phyloP scores from a whole-genome alignment of 164 flowering plant genomes.

The Amborella trichopoda region DNA sequence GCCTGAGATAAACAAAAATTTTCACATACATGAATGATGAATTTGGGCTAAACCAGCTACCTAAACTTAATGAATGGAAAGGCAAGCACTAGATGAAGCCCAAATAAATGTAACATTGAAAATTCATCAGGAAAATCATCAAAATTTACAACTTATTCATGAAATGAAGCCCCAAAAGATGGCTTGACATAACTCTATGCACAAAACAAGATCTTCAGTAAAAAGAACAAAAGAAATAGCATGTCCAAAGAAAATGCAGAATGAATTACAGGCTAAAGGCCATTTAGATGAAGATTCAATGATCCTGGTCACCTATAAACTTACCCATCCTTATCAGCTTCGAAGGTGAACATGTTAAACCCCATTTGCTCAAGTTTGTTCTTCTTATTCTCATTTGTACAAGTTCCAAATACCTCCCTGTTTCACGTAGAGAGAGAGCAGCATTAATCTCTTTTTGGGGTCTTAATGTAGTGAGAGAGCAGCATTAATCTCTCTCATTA shows the following conservation, averaged over 20 bases:
- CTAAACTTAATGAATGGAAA: not conserved
- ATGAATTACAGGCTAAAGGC: not conserved
- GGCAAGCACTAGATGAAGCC: not conserved
- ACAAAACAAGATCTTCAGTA: too few species aligned
- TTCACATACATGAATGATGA: too few species aligned
- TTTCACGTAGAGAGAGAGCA: too few species aligned
- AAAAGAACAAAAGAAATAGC: not conserved
- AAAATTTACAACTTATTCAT: too few species aligned
- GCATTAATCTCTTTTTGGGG: too few species aligned
- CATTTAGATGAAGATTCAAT: not conserved
- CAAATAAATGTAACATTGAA: not conserved
- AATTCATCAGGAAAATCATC: not conserved
- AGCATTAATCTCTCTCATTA: too few species aligned
- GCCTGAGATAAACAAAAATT: conserved; percentile 33
- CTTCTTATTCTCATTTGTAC: conserved; percentile 47
- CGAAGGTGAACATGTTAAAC: conserved; percentile 24
- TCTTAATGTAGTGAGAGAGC: too few species aligned
- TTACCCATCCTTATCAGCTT: not conserved
- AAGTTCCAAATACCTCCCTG: conserved; percentile 73
- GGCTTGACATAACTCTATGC: too few species aligned
- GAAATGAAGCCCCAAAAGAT: too few species aligned
- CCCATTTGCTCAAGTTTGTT: conserved; percentile 49
- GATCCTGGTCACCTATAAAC: not conserved
- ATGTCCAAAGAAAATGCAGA: not conserved
- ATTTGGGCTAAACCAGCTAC: too few species aligned